phyloP scores from a whole-genome alignment of 2,329 filamentous ascomycete species.

The Bipolaris victoriae region DNA sequence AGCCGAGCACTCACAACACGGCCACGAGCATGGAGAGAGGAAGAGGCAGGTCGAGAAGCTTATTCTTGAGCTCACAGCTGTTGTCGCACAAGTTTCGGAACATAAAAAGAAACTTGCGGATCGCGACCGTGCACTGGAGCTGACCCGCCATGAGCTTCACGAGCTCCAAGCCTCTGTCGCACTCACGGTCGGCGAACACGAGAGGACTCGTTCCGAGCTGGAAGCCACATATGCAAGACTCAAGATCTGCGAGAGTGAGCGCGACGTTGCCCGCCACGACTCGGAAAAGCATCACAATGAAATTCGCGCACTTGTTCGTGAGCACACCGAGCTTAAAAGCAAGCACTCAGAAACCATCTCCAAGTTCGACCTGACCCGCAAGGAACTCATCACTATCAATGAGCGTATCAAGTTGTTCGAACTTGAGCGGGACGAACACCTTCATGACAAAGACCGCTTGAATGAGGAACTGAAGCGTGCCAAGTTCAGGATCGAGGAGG shows the following conservation, averaged over 20 bases:
- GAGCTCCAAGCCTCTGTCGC: constrained; percentile 20
- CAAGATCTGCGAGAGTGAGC: constrained; percentile 27
- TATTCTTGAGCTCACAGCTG: constrained; percentile 29
- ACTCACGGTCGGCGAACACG: constrained; percentile 19
- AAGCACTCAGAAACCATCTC: constrained; percentile 23
- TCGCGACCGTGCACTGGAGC: constrained; percentile 28
- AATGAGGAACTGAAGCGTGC: constrained; percentile 32
- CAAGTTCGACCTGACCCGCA: constrained; percentile 31
- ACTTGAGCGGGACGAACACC: constrained; percentile 30
- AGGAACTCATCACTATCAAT: constrained; percentile 27
- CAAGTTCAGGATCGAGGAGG: constrained; percentile 27
- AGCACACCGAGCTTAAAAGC: constrained; percentile 36
- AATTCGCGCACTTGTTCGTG: constrained; percentile 26
- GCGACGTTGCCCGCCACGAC: constrained; percentile 28
- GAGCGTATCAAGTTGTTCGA: constrained; percentile 34
- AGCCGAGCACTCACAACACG: constrained; percentile 30
- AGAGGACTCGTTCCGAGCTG: constrained; percentile 27
- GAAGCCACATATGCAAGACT: constrained; percentile 25
- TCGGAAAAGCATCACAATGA: constrained; percentile 32
- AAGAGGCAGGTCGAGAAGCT: constrained; percentile 33
- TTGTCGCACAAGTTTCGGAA: constrained; percentile 26
- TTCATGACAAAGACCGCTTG: constrained; percentile 34
- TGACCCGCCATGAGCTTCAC: constrained; percentile 24
- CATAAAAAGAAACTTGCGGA: constrained; percentile 34
- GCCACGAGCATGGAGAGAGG: constrained; percentile 28